Evolutionary conservation across 176 grass and related monocot genomes (phyloP), one percentile per base, ranked within the genome.

Genomic region (Aegilops umbellulata): DNA sequence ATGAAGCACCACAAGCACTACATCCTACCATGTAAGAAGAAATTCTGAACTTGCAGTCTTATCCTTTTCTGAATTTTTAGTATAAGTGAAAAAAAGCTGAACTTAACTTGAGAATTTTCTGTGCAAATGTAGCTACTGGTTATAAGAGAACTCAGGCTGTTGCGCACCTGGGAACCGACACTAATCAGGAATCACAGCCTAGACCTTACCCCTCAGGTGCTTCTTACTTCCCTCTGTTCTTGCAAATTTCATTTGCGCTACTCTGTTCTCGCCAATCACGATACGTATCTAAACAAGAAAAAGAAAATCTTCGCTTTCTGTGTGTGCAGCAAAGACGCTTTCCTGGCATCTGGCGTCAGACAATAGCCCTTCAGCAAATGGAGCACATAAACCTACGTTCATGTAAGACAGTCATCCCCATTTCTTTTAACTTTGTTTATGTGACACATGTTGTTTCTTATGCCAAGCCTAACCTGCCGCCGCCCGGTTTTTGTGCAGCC

Each of bases 1-100:
- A 63, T 85, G 62, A 97, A 93, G n/a, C 92, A 93, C 69, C 92
- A 99, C 82, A 99, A 99, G 74, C 94, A 99, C 81, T 99, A 99
- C 41, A 91, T 88, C 74, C 73, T 99, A 55, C 94, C 97, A 90
- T 89, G 94, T 97, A 94, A 89, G 96, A 47, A 47, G 64, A 80
- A 80, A 80, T 76, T 17, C 17, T 60, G 51, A 80, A 73, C 61
- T 70, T n/a, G 49, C 38, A 55, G 65, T 17, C 72, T 63, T 38
- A 60, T 3, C 8, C 16, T 26, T 36, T 3, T 68, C 51, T 67
- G 4, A 34, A 62, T 15, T 58, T 85, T 84, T 29, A 46, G 80
- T 64, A 23, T 8, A 36, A 12, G 20, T 77, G 8, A 30, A 27
- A 20, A 19, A 51, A 32, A 62, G 24, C 49, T 72, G 19, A 82